Percentiles rank a stretch among this genome's conserved stretches.
These are phyloP conservation scores for Teunomyces lycoperdinae DNA, from an alignment of 805 yeast genomes.

Conservation along the genomic window DNA sequence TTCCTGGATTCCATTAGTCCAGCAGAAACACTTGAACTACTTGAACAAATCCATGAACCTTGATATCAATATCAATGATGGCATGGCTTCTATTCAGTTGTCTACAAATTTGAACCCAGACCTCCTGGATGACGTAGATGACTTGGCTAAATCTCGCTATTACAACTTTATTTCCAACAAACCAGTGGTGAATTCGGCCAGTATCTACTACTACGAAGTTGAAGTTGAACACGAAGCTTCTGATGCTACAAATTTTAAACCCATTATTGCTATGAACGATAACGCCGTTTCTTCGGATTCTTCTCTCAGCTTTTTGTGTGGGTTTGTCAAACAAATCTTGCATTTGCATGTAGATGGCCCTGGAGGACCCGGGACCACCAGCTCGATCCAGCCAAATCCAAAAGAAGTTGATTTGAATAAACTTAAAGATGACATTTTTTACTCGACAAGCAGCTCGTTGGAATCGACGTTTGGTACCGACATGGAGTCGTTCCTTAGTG, in stretches of 20 bases:
- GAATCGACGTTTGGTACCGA: slow-evolving; percentile 13
- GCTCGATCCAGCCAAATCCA: background rate
- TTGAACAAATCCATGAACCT: slow-evolving; percentile 25
- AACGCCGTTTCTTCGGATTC: slow-evolving; percentile 30
- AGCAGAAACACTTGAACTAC: slow-evolving; percentile 19
- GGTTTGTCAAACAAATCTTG: slow-evolving; percentile 30
- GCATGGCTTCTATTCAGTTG: slow-evolving; percentile 30
- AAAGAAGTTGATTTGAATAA: slow-evolving; percentile 27
- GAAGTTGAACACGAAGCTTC: slow-evolving; percentile 35
- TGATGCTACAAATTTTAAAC: slow-evolving; percentile 26
- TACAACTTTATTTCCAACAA: slow-evolving; percentile 39
- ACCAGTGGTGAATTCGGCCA: slow-evolving; percentile 29
- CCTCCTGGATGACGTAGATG: slow-evolving; percentile 1
- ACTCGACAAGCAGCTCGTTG: slow-evolving; percentile 10
- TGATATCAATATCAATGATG: slow-evolving; percentile 22
- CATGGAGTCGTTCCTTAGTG: slow-evolving; percentile 23
- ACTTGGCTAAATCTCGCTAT: slow-evolving; percentile 15
- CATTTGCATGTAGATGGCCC: slow-evolving; percentile 16
- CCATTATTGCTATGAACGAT: slow-evolving; percentile 34
- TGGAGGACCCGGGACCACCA: background rate
- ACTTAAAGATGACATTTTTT: slow-evolving; percentile 25
- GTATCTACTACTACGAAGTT: slow-evolving; percentile 41
- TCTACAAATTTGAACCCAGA: slow-evolving; percentile 6
- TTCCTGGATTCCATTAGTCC: slow-evolving; percentile 39
- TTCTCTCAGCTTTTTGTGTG: slow-evolving; percentile 31